phyloP scores from a whole-genome alignment of 805 yeast genomes.

The Metschnikowia rubicola region DNA sequence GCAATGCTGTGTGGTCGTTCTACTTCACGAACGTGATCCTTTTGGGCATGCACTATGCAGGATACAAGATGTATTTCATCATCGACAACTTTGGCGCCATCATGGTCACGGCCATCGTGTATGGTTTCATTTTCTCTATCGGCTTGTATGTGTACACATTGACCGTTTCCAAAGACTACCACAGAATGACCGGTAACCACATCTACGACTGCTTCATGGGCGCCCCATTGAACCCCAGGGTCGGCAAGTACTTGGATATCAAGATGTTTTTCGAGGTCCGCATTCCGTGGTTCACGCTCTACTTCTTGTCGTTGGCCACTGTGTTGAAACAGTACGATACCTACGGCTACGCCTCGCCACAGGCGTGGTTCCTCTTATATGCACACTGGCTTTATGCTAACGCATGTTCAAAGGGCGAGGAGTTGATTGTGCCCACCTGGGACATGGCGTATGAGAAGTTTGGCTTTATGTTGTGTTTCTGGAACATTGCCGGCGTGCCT shows the following conservation, averaged over 20 bases:
- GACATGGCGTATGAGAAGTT: slow-evolving; percentile 99
- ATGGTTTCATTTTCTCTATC: slow-evolving; percentile 70
- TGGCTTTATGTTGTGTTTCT: slow-evolving; percentile 97
- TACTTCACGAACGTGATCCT: slow-evolving; percentile 63
- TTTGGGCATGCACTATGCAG: slow-evolving; percentile 65
- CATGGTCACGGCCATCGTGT: slow-evolving; percentile 85
- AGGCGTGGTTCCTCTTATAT: slow-evolving; percentile 64
- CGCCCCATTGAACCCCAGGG: slow-evolving; percentile 92
- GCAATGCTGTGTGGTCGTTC: slow-evolving; percentile 87
- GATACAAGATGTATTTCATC: slow-evolving; percentile 71
- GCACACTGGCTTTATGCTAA: slow-evolving; percentile 96
- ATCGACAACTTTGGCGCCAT: slow-evolving; percentile 84
- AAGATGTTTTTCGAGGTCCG: slow-evolving; percentile 98
- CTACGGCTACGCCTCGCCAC: slow-evolving; percentile 78
- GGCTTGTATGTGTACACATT: slow-evolving; percentile 68
- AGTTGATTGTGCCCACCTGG: slow-evolving; percentile 96
- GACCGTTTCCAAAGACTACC: slow-evolving; percentile 67
- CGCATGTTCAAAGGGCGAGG: slow-evolving; percentile 97
- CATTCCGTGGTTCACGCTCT: slow-evolving; percentile 91
- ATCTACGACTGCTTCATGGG: slow-evolving; percentile 95
- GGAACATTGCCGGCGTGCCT: slow-evolving; percentile 99
- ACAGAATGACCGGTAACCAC: slow-evolving; percentile 87
- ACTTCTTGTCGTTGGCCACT: slow-evolving; percentile 71
- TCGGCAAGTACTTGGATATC: slow-evolving; percentile 80
- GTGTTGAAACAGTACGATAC: slow-evolving; percentile 75